A percentile compares a stretch with the other conserved stretches of the same genome.
Conservation (phyloP, 257 asterid species). For the Solanum chilense region DNA sequence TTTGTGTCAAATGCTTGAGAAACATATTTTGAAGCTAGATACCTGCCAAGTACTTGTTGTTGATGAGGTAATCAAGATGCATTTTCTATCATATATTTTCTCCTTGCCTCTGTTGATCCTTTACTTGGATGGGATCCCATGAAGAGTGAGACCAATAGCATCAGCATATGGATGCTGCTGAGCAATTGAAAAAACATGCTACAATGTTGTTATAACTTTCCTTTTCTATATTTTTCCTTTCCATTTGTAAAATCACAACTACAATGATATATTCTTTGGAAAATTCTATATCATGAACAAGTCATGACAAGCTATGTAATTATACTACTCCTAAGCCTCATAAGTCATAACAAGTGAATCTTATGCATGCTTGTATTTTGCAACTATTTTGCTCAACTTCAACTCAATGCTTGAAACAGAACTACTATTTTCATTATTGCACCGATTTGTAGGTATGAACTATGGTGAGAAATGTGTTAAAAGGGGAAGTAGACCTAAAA, state of each 20-base stretch:
- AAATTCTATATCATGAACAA: not conserved
- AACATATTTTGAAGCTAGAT: constrained; percentile 60
- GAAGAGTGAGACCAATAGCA: not conserved
- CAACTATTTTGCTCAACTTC: not conserved
- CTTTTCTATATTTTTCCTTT: not conserved
- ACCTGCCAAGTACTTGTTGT: constrained; percentile 71
- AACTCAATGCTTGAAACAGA: not conserved
- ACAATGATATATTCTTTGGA: not conserved
- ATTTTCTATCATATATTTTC: not conserved
- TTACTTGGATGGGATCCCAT: not conserved
- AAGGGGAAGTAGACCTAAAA: not conserved
- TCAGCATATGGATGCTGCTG: not conserved
- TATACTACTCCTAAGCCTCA: not conserved
- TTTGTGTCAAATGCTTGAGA: constrained; percentile 83
- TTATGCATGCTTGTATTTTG: not conserved
- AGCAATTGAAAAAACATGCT: not conserved
- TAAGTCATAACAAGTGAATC: not conserved
- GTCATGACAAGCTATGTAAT: not conserved
- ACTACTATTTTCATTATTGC: not conserved
- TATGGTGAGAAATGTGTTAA: not conserved
- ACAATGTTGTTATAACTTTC: not conserved
- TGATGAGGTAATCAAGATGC: constrained; percentile 64
- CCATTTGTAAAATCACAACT: not conserved
- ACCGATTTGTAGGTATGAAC: not conserved
- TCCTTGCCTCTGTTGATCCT: not conserved